Evolutionary conservation across 805 yeast genomes (phyloP), one percentile per base, ranked within the genome.

Genomic region (Myxozyma melibiosi): DNA sequence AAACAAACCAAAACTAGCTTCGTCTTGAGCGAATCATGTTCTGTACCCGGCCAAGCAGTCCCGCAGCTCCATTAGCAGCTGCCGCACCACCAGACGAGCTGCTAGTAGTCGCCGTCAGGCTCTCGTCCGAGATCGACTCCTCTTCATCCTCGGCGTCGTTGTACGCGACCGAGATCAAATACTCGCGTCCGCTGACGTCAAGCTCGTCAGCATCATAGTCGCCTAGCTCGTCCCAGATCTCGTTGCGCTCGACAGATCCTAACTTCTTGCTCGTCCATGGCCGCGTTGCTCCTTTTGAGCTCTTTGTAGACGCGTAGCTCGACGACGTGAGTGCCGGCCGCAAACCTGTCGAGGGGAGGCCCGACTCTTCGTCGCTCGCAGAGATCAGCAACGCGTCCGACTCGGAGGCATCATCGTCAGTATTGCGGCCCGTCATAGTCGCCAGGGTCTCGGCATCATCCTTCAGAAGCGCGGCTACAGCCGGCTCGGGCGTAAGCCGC

Each of bases 401-500:
- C 50, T 60, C 64, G 16, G 24, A n/a, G 4, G 64, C 64, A 16
- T 53, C 45, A 9, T 53, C 56, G 33, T 55, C 61, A 24, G 1
- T 33, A 18, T 41, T n/a, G 20, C 24, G 27, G 1, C 31, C 30
- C 8, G 46, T 16, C 30, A 53, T 14, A 18, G 55, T 47, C 31
- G 57, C 33, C 49, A 56, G 18, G 28, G 59, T 51, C 20, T 14
- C 59, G 16, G 55, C 56, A 18, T 50, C 59, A 14, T 55, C 58
- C 49, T 50, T 54, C 13, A 30, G 42, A n/a, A 27, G 34, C 3
- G 51, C 55, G 16, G 39, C 30, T 2, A 37, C 52, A 16, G 47
- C 54, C 18, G 53, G 47, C 42, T 55, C 61, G n/a, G 64, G 63
- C 11, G 67, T 44, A 14, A 65, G 57, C 11, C 80, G 80, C 79